A percentile compares a stretch with the other conserved stretches of the same genome.
phyloP scores from a whole-genome alignment of 2,329 filamentous ascomycete genomes.

The Aspergillus tanneri region DNA sequence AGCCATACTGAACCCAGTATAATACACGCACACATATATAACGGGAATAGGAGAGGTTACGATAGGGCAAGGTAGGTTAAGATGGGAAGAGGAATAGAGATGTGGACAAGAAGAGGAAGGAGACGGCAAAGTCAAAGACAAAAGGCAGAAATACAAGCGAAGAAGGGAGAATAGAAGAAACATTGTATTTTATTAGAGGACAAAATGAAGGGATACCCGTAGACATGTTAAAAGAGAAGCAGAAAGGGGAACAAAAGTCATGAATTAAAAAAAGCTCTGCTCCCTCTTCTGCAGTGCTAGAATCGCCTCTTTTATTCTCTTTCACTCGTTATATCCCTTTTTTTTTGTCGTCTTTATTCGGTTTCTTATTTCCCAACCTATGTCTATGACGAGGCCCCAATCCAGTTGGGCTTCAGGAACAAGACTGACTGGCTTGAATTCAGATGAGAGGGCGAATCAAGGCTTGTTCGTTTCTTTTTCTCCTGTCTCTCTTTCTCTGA shows the following conservation, averaged over 20 bases:
- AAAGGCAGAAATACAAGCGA: slow-evolving; percentile 5
- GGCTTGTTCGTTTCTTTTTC: neutral
- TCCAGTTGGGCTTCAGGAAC: slow-evolving; percentile 12
- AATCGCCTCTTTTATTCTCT: neutral
- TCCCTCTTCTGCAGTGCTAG: neutral
- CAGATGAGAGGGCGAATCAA: neutral
- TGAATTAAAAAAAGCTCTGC: neutral
- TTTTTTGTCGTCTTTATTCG: neutral
- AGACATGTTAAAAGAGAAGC: no score
- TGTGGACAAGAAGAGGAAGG: slow-evolving; percentile 7
- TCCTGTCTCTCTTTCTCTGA: neutral
- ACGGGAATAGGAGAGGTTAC: neutral
- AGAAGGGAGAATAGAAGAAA: slow-evolving; percentile 11
- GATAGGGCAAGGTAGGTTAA: neutral
- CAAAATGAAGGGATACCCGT: slow-evolving; percentile 6
- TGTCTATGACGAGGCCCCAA: slow-evolving; percentile 3
- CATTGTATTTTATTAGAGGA: no score
- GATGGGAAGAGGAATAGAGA: slow-evolving; percentile 1
- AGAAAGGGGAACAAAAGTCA: slow-evolving; percentile 1
- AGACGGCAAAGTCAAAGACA: neutral
- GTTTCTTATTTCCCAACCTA: neutral
- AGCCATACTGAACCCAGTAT: slow-evolving; percentile 1
- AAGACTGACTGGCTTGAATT: neutral
- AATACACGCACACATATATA: slow-evolving; percentile 3
- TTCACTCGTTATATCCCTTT: no score